phyloP scores from a whole-genome alignment of 1,139 yeast species.

The Lodderomyces jiufengensis region DNA sequence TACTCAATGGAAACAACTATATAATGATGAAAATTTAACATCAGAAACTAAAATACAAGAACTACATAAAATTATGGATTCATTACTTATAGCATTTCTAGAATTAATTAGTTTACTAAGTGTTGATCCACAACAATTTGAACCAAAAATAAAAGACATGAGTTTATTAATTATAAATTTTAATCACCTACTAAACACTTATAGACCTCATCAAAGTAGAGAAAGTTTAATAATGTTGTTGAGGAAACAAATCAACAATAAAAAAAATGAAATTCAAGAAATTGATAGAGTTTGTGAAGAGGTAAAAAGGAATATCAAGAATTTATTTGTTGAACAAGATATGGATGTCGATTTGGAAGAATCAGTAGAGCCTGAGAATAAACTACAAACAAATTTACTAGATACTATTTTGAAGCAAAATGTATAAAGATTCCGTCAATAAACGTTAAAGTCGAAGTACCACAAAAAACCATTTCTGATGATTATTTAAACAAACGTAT shows the following conservation, averaged over 20 bases:
- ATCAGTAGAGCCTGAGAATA: too few relatives aligned
- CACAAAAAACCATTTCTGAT: too few relatives aligned
- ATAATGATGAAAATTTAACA: slow-evolving; percentile 44
- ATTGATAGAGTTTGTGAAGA: slow-evolving; percentile 46
- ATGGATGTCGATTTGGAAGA: slow-evolving; percentile 6
- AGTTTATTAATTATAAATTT: slow-evolving; percentile 75
- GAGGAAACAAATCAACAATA: slow-evolving; percentile 57
- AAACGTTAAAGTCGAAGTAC: too few relatives aligned
- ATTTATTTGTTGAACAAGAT: slow-evolving; percentile 19
- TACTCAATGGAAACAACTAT: slow-evolving; percentile 67
- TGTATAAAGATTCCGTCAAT: too few relatives aligned
- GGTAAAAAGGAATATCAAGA: slow-evolving; percentile 39
- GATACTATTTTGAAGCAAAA: background rate
- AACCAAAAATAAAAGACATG: slow-evolving; percentile 64
- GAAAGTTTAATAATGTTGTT: slow-evolving; percentile 73
- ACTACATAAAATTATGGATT: slow-evolving; percentile 65
- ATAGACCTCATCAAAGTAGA: slow-evolving; percentile 85
- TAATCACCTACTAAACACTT: slow-evolving; percentile 79
- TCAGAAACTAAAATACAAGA: slow-evolving; percentile 59
- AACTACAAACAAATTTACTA: too few relatives aligned
- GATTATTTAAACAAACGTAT: too few relatives aligned
- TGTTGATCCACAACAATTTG: slow-evolving; percentile 63
- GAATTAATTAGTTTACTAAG: slow-evolving; percentile 74
- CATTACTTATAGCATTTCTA: slow-evolving; percentile 65
- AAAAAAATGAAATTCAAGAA: slow-evolving; percentile 48